These are phyloP conservation scores for Phytophthora gonapodyides DNA, from an alignment of 352 stramenopile species.

Conservation along the genomic window DNA sequence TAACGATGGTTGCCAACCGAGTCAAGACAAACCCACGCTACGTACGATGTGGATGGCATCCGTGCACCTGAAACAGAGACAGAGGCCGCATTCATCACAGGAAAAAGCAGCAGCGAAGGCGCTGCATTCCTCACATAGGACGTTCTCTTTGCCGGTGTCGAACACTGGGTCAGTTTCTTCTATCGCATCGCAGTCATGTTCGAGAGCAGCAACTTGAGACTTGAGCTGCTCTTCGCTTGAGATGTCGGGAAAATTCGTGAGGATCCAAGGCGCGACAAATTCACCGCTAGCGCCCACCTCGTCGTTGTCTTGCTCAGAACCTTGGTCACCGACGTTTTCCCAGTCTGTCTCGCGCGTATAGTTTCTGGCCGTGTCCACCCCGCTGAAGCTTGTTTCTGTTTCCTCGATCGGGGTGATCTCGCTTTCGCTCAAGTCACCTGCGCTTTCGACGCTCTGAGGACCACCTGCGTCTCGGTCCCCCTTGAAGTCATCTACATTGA, in stretches of 20 bases:
- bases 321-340: background rate
- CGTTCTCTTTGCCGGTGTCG: background rate
- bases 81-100: conserved; percentile 53
- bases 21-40: background rate
- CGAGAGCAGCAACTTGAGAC: background rate
- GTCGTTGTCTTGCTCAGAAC: background rate
- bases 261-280: conserved; percentile 44
- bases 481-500: background rate
- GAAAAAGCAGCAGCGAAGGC: conserved; percentile 25
- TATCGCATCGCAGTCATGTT: background rate
- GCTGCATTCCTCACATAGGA: conserved; percentile 63
- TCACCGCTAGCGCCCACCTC: background rate
- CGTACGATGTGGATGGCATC: conserved; percentile 83
- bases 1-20: background rate
- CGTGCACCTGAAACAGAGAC: conserved; percentile 63
- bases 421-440: background rate
- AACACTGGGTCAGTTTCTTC: background rate
- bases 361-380: background rate
- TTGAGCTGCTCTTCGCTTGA: conserved; percentile 30
- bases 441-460: background rate
- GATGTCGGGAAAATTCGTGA: conserved; percentile 38
- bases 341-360: background rate
- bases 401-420: background rate
- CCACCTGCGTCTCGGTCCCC: background rate
- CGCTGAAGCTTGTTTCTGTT: background rate